Evolutionary conservation across 768 basidiomycete genomes (phyloP).

Genomic region (Filobasidium floriforme): DNA sequence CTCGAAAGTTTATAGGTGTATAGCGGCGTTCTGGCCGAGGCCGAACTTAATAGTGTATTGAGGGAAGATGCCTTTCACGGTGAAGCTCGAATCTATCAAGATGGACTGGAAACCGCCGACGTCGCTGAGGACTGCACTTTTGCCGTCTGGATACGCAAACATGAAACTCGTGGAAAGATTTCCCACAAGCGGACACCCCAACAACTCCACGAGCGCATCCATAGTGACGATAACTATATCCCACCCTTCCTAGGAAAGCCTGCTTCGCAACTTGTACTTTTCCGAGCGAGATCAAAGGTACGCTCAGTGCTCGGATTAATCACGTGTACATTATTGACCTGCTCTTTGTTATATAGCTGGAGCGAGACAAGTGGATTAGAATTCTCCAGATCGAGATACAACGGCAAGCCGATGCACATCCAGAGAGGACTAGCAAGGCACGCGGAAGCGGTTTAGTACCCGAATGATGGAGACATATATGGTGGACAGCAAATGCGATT

Average conservation of each 20-base stretch:
- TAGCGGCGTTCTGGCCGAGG: slow-evolving; percentile 69
- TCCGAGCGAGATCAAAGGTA: slow-evolving; percentile 42
- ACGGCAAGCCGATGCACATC: slow-evolving; percentile 58
- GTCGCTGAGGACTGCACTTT: slow-evolving; percentile 81
- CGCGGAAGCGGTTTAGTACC: slow-evolving; percentile 58
- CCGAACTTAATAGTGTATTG: slow-evolving; percentile 31
- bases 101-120: slow-evolving; percentile 66
- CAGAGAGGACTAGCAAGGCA: slow-evolving; percentile 59
- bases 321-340: background rate
- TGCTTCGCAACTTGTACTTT: slow-evolving; percentile 33
- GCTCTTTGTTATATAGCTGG: slow-evolving; percentile 50
- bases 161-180: slow-evolving; percentile 28
- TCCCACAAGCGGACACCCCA: slow-evolving; percentile 10
- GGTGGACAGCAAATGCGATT: too few species aligned
- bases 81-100: slow-evolving; percentile 68
- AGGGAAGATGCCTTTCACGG: slow-evolving; percentile 29
- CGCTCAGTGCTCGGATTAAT: slow-evolving; percentile 9
- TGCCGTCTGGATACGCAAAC: slow-evolving; percentile 59
- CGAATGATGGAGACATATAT: background rate
- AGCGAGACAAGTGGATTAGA: slow-evolving; percentile 93
- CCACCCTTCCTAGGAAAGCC: slow-evolving; percentile 53
- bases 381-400: slow-evolving; percentile 86
- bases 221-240: slow-evolving; percentile 35
- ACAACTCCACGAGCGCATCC: background rate
- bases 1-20: slow-evolving; percentile 64